A percentile compares a stretch with the other conserved stretches of the same genome.
These are phyloP conservation scores for Thozetella sp. DNA, from an alignment of 495 filamentous ascomycete species.

Conservation along the genomic window DNA sequence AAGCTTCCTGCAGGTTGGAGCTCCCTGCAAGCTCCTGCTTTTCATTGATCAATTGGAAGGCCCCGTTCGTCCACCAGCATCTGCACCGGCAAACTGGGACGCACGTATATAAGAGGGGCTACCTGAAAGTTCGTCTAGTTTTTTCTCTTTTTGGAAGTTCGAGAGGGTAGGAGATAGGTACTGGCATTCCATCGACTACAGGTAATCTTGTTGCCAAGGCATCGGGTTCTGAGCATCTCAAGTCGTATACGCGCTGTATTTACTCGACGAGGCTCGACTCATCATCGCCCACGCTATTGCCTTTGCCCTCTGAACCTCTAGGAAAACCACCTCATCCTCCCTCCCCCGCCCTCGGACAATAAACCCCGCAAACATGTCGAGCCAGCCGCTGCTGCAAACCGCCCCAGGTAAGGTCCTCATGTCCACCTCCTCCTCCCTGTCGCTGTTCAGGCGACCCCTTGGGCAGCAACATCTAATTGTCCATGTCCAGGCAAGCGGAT, in stretches of 20 bases:
- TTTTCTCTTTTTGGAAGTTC: too few relatives aligned
- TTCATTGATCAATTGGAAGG: conserved; percentile 31
- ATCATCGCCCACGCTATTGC: too few relatives aligned
- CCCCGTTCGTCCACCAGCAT: not conserved
- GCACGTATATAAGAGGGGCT: too few relatives aligned
- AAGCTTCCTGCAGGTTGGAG: conserved; percentile 3
- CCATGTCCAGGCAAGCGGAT: conserved; percentile 85
- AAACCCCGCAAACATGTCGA: conserved; percentile 70
- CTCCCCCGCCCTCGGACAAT: conserved; percentile 3
- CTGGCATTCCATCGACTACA: too few relatives aligned
- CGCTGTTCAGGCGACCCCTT: not conserved
- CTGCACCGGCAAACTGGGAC: not conserved
- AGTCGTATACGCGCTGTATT: too few relatives aligned
- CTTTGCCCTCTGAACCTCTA: too few relatives aligned
- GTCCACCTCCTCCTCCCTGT: not conserved
- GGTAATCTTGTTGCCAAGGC: too few relatives aligned
- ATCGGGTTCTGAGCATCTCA: too few relatives aligned
- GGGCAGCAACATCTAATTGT: conserved; percentile 9
- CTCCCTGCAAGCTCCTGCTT: conserved; percentile 1
- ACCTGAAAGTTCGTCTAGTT: too few relatives aligned
- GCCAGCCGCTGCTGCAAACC: conserved; percentile 90
- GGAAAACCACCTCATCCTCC: not conserved
- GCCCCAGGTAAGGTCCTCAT: conserved; percentile 73
- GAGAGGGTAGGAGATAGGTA: too few relatives aligned
- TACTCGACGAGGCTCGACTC: too few relatives aligned